phyloP scores from a whole-genome alignment of 495 filamentous ascomycete species.

The Achaetomiella virescens region DNA sequence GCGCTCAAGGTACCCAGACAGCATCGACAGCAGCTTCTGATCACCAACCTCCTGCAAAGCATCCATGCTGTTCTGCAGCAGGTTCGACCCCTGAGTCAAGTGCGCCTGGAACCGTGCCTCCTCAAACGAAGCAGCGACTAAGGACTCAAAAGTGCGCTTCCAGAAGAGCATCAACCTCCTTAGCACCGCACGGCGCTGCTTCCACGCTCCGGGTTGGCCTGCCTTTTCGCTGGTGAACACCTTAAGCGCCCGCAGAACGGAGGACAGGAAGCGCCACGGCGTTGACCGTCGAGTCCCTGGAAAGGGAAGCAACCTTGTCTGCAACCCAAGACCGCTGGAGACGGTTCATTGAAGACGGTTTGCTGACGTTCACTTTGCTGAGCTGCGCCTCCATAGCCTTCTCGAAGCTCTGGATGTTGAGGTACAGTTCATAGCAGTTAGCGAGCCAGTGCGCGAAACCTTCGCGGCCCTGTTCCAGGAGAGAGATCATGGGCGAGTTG shows the following conservation, averaged over 20 bases:
- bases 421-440: conserved; percentile 44
- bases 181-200: conserved; percentile 32
- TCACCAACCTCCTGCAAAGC: conserved; percentile 16
- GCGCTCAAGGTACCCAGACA: conserved; percentile 31
- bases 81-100: conserved; percentile 33
- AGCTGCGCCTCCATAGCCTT: conserved; percentile 30
- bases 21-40: conserved; percentile 24
- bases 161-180: conserved; percentile 49
- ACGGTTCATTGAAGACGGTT: conserved; percentile 59
- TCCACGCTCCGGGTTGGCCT: conserved; percentile 22
- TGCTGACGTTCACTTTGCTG: conserved; percentile 33
- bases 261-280: conserved; percentile 37
- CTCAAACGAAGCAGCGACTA: conserved; percentile 38
- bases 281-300: conserved; percentile 57
- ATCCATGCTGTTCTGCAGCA: conserved; percentile 23
- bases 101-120: conserved; percentile 51
- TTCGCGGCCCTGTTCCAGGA: conserved; percentile 27
- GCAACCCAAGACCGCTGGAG: conserved; percentile 62
- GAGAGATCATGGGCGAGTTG: conserved; percentile 51
- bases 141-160: conserved; percentile 50
- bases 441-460: conserved; percentile 40
- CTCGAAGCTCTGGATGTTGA: conserved; percentile 37
- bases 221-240: conserved; percentile 27
- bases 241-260: conserved; percentile 29
- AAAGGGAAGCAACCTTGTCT: conserved; percentile 49